A percentile compares a stretch with the other conserved stretches of the same genome.
phyloP scores from a whole-genome alignment of 1,284 basidiomycete genomes.

The Pholiota adiposa region DNA sequence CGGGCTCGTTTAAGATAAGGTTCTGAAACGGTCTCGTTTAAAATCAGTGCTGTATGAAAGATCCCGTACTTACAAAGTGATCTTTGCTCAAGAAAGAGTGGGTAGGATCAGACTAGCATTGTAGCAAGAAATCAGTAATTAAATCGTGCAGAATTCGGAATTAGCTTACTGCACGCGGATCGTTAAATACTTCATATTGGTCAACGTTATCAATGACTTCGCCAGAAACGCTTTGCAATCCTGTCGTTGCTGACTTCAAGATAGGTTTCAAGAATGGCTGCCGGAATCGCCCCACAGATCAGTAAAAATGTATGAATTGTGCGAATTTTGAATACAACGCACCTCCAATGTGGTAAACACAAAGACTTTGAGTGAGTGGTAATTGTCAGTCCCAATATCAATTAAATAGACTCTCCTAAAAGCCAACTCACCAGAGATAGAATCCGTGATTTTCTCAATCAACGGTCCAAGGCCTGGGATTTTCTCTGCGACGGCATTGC shows the following conservation, averaged over 20 bases:
- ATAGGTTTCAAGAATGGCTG: conserved; percentile 82
- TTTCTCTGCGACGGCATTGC: conserved; percentile 48
- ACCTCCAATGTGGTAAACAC: conserved; percentile 82
- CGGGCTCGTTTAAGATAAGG: conserved; percentile 79
- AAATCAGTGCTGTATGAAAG: background rate
- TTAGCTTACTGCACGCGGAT: conserved; percentile 72
- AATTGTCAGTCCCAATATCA: background rate
- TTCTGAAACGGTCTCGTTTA: conserved; percentile 29
- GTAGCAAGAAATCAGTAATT: too few species aligned
- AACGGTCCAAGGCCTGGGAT: conserved; percentile 73
- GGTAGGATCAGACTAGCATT: conserved; percentile 76
- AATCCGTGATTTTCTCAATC: conserved; percentile 84
- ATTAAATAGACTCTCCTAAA: background rate
- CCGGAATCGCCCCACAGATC: too few species aligned
- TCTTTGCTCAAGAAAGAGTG: conserved; percentile 86
- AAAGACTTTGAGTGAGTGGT: conserved; percentile 62
- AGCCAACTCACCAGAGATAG: conserved; percentile 58
- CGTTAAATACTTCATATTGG: conserved; percentile 85
- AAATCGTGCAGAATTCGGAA: too few species aligned
- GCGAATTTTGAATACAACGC: conserved; percentile 7
- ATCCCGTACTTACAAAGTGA: conserved; percentile 62
- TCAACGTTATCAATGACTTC: conserved; percentile 83
- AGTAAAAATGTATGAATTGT: conserved; percentile 6
- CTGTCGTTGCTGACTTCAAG: conserved; percentile 65
- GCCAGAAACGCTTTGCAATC: conserved; percentile 64